Evolutionary conservation across 2,329 filamentous ascomycete species (phyloP).

Genomic region (Rasamsonia emersonii): DNA sequence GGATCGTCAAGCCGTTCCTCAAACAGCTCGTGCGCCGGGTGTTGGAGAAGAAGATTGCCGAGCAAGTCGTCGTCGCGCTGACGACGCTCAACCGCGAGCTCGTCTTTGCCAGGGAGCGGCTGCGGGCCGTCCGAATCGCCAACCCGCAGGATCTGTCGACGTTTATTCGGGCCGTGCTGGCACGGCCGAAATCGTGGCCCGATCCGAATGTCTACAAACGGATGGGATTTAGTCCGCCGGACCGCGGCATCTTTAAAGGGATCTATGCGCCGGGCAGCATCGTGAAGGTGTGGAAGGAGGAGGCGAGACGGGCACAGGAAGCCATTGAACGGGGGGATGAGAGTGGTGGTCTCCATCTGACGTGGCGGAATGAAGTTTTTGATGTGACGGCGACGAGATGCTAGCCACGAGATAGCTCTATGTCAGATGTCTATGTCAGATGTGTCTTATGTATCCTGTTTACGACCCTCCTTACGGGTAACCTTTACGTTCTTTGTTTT

Average conservation of each 20-base stretch:
- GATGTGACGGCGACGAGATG: constrained; percentile 30
- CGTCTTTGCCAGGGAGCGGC: constrained; percentile 73
- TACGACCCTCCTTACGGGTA: no score
- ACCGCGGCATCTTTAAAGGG: constrained; percentile 64
- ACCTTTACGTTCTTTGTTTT: no score
- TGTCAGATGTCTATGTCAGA: neutral
- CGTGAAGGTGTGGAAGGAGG: constrained; percentile 79
- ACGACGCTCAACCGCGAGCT: constrained; percentile 75
- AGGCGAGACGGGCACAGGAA: constrained; percentile 60
- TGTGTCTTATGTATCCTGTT: no score
- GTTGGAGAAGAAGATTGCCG: constrained; percentile 68
- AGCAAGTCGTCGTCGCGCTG: constrained; percentile 60
- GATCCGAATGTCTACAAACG: constrained; percentile 70
- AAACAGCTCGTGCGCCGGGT: constrained; percentile 71
- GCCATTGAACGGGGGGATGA: constrained; percentile 60
- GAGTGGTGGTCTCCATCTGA: constrained; percentile 41
- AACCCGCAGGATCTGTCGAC: constrained; percentile 71
- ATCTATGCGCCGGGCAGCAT: constrained; percentile 84
- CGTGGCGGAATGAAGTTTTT: constrained; percentile 76
- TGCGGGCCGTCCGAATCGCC: constrained; percentile 76
- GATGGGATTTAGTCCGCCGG: constrained; percentile 57
- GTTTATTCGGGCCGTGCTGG: constrained; percentile 74
- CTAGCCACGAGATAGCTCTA: no score
- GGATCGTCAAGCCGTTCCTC: constrained; percentile 75
- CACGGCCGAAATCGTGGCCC: constrained; percentile 60